Evolutionary conservation across 176 grass and related monocot genomes (phyloP).

Genomic region (Canna indica): DNA sequence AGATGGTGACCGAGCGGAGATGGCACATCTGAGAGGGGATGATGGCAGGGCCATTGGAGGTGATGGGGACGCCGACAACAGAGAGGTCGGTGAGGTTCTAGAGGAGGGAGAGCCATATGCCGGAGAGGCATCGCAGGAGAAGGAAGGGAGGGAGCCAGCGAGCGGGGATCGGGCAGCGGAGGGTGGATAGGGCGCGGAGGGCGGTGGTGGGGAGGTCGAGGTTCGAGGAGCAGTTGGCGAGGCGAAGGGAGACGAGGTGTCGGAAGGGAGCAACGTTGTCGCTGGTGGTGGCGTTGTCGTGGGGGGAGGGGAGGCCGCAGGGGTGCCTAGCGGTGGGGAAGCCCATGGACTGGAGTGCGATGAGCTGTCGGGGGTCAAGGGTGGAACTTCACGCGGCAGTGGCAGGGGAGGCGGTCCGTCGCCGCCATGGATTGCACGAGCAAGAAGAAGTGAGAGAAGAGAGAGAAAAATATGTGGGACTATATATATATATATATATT

Average conservation of each 20-base stretch:
- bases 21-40: constrained; percentile 68
- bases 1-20: constrained; percentile 47
- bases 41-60: constrained; percentile 30
- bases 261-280: constrained; percentile 57
- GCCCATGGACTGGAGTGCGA: constrained; percentile 66
- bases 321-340: constrained; percentile 30
- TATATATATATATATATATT: too few species aligned
- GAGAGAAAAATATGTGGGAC: too few species aligned
- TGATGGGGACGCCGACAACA: constrained; percentile 43
- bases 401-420: background rate
- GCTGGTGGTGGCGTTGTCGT: constrained; percentile 42
- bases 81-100: constrained; percentile 63
- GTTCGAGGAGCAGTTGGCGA: constrained; percentile 67
- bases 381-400: background rate
- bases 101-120: constrained; percentile 71
- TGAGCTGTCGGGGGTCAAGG: constrained; percentile 66
- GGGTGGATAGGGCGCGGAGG: constrained; percentile 47
- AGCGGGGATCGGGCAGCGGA: constrained; percentile 52
- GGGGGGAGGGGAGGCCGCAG: constrained; percentile 22
- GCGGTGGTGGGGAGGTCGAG: constrained; percentile 47
- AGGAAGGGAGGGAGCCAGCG: constrained; percentile 33
- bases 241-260: constrained; percentile 51
- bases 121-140: constrained; percentile 58
- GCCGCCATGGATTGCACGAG: too few species aligned
- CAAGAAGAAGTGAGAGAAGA: too few species aligned